Base-by-base conservation (phyloP, 495 filamentous ascomycete species). In the Lasiosphaeria hispida region DNA sequence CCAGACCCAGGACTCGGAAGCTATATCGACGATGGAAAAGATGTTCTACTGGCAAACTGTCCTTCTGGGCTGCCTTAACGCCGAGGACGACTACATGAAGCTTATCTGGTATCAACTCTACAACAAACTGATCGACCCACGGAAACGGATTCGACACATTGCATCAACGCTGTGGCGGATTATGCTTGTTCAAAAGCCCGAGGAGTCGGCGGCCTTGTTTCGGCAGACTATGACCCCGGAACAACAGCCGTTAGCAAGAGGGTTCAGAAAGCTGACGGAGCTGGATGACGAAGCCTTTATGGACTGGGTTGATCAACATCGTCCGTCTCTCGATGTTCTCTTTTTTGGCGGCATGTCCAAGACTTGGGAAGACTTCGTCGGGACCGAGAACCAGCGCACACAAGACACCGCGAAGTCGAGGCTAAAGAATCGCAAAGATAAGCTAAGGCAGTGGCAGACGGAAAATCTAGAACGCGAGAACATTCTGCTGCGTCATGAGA, bases 21-120 rank as follows among this genome's bases (percentile, higher is more conserved):
- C 87, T 4, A 69, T 88, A 4, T 69, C 75, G 7, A 89, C 91
- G 51, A 78, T 98, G 69, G 79, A 90, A 40, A 93, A 90, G 63
- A 80, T 98, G 61, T 82, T 87, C 2, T 97, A 97, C 69, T 98
- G 94, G 94, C 94, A 97, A 67, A 89, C 88, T 10, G 88, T 96
- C 19, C 80, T 97, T 36, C 76, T 97, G n/a, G 83, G 84, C 34
- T 81, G 87, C 30, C 81, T 91, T 7, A 86, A 90, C 18, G 75
- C 79, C 2, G 91, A 96, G 50, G 83, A 86, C 17, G 84, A 88
- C 10, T 87, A 89, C 65, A 80, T 96, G 63, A 85, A 87, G 47
- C 73, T 97, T 7, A 80, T 97, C 14, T 96, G 90, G 78, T 97
- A 95, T 63, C 80, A 95, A 42, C 82, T 98, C 7, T 97, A 97